phyloP scores from a whole-genome alignment of 768 basidiomycete genomes.

The Mycena olivaceomarginata region DNA sequence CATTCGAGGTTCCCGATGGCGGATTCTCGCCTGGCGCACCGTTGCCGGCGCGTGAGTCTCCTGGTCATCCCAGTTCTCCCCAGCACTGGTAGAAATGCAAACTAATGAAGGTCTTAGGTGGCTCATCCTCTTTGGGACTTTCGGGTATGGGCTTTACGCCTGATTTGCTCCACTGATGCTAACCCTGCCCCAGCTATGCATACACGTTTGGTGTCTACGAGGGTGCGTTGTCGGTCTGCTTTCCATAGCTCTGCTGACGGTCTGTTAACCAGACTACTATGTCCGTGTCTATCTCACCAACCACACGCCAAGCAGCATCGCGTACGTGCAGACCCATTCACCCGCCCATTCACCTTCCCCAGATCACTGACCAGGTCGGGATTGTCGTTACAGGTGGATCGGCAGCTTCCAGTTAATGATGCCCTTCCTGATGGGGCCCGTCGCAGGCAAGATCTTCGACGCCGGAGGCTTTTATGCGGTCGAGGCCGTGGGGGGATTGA shows the following conservation, averaged over 20 bases:
- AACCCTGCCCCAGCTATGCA: background rate
- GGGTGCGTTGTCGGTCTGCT: slow-evolving; percentile 1
- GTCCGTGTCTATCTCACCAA: slow-evolving; percentile 9
- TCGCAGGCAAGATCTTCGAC: slow-evolving; percentile 48
- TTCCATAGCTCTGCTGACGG: background rate
- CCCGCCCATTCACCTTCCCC: too few species aligned
- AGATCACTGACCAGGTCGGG: background rate
- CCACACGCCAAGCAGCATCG: slow-evolving; percentile 36
- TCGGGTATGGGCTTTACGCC: slow-evolving; percentile 14
- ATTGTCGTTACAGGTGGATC: slow-evolving; percentile 36
- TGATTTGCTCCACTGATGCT: background rate
- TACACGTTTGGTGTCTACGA: slow-evolving; percentile 33
- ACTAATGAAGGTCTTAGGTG: slow-evolving; percentile 1
- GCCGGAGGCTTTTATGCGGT: slow-evolving; percentile 42
- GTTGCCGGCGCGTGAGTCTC: slow-evolving; percentile 25
- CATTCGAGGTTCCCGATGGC: slow-evolving; percentile 20
- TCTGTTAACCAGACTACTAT: background rate
- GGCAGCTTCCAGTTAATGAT: slow-evolving; percentile 49
- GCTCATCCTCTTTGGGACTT: slow-evolving; percentile 25
- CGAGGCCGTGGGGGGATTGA: slow-evolving; percentile 36
- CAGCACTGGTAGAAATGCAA: too few species aligned
- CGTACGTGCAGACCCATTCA: background rate
- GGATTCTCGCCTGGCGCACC: slow-evolving; percentile 20
- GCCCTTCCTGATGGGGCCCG: slow-evolving; percentile 45
- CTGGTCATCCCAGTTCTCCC: background rate